Base-by-base conservation (phyloP, 2,329 filamentous ascomycete species). In the Chlorencoelia australis region DNA sequence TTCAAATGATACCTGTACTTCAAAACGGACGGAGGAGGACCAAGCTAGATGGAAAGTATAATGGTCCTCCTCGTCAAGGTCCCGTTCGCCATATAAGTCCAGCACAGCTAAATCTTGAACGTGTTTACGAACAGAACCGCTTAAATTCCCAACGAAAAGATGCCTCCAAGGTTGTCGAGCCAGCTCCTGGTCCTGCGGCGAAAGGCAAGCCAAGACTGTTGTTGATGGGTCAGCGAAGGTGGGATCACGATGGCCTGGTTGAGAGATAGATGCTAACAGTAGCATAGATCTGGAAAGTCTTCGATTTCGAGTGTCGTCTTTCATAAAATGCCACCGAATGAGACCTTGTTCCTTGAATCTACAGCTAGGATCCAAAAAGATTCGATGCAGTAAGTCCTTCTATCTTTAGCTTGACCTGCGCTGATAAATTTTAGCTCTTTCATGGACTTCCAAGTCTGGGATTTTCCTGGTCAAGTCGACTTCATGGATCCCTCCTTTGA, bases 281-380 rank as follows among this genome's bases (percentile, higher is more conserved):
- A n/a, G 16, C 47, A 17, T 48, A 98, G 91, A 65, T 95, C 88
- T 56, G 91, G 91, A 42, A 98, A 98, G 59, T 96, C 91, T 1
- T 98, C 91, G 5, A 96, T 98, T 57, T 91, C 88, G 17, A 96
- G 87, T 55, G 93, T 98, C 31, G 89, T 98, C n/a, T 96, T 98
- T 55, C 88, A 96, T 62, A 98, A 98, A 59, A 79, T 96, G 56
- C 86, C 89, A 3, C 88, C 91, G 2, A 93, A 84, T 50, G 93
- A 98, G 64, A 96, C 91, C 0, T 65, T 98, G 11, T 98, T 94
- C 53, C 72, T 98, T 13, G 91, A 96, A 59, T 94, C 91, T 1
- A 98, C 91, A 4, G 88, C 87, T 7, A 75, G 84, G 20, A 93
- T 96, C 45, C 87, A 94, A 55, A 94, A 94, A 56, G 87, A 95